Evolutionary conservation across 169 alveolate genomes (phyloP), one percentile per base, ranked within the genome.

Genomic region (Haemoproteus tartakovskyi): DNA sequence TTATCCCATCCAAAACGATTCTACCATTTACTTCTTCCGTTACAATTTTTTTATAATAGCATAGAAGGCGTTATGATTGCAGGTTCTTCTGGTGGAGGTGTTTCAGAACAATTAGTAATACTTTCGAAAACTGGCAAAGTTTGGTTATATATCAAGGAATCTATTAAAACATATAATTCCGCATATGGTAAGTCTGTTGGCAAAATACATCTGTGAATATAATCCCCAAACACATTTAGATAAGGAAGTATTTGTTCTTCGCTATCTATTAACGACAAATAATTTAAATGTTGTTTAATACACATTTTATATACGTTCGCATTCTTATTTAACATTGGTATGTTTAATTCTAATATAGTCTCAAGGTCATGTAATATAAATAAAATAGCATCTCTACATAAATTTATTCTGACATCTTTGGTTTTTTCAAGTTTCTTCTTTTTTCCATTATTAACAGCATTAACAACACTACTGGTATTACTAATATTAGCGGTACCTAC

Each of bases 121-220:
- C 56, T 64, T 24, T 67, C 82, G 56, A 52, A 67, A 0, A 70
- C 51, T 3, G 82, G 86, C 16, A 88, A 56, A 22, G 88, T 89
- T 48, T 62, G 51, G 64, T 82, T 80, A 70, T 82, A 80, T 24
- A 89, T 78, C 6, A 88, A 60, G 4, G 90, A 70, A 54, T 52
- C 78, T 30, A 88, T 51, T 45, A 88, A 47, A 2, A 82, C 80
- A 80, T 86, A 88, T 3, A 88, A 52, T 74, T 88, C 91, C 18
- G 67, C 78, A 50, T 78, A 83, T 11, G 91, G 87, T 38, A 88
- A 56, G 48, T 88, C 93, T n/a, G 89, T 79, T 3, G 93, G 93
- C 24, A 85, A 79, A 24, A 86, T 78, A 14, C 91, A 87, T 38
- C 78, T 46, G 51, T 89, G 87, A 33, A 88, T 85, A 67, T 88